phyloP scores from a whole-genome alignment of 1,284 basidiomycete species.

The Ceratobasidium sp. region DNA sequence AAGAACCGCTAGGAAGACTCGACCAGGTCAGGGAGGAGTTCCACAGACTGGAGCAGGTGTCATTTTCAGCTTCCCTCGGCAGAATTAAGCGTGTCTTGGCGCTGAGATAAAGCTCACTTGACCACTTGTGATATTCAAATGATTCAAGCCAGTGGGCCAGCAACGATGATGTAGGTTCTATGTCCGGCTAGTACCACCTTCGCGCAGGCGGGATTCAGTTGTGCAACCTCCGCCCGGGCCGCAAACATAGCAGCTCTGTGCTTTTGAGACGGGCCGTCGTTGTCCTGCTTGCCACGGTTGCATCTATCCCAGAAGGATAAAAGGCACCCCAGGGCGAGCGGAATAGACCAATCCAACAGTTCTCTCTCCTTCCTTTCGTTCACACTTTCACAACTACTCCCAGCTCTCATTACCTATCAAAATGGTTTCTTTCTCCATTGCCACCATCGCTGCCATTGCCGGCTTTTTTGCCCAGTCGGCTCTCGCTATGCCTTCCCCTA shows the following conservation, averaged over 20 bases:
- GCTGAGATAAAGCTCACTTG: too few species aligned
- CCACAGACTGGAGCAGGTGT: too few species aligned
- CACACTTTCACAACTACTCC: neutral
- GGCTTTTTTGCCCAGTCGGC: constrained; percentile 20
- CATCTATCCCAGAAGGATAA: neutral
- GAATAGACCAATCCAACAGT: neutral
- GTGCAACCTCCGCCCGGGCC: neutral
- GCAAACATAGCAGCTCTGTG: neutral
- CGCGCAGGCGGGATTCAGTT: neutral
- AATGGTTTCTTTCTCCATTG: constrained; percentile 29
- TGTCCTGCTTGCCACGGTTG: neutral
- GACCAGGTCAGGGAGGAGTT: too few species aligned
- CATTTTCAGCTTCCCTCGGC: too few species aligned
- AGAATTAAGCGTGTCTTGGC: too few species aligned
- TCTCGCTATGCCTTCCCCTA: constrained; percentile 33
- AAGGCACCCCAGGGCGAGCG: neutral
- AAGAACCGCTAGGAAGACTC: too few species aligned
- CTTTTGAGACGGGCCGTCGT: constrained; percentile 20
- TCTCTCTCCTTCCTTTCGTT: neutral
- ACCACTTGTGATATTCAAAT: too few species aligned
- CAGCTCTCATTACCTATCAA: neutral
- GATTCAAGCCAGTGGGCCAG: too few species aligned
- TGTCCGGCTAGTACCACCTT: too few species aligned
- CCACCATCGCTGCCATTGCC: constrained; percentile 15
- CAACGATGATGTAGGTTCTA: too few species aligned